Evolutionary conservation across 2,329 filamentous ascomycete genomes (phyloP).

Genomic region (Pleurostoma richardsiae): DNA sequence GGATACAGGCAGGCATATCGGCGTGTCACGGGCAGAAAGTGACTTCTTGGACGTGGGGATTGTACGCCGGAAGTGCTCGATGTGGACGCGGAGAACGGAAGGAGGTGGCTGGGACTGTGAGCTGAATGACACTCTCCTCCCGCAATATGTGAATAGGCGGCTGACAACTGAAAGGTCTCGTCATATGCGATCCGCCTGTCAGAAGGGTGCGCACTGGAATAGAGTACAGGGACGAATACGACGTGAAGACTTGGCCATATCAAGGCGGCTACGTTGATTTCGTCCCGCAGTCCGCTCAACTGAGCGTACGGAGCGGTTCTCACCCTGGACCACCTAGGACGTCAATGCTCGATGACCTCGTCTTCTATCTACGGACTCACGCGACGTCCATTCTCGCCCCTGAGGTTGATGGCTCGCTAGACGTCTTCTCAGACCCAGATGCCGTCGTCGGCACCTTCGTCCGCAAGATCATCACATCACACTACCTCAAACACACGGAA

Average conservation of each 20-base stretch:
- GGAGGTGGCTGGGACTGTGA: constrained; percentile 14
- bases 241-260: constrained; percentile 12
- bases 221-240: constrained; percentile 8
- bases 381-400: constrained; percentile 3
- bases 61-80: constrained; percentile 13
- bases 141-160: not conserved
- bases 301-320: not conserved
- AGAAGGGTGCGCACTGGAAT: constrained; percentile 11
- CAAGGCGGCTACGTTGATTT: constrained; percentile 19
- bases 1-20: constrained; percentile 16
- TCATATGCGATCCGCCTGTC: constrained; percentile 16
- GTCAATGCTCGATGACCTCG: constrained; percentile 15
- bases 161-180: constrained; percentile 6
- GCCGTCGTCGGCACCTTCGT: constrained; percentile 12
- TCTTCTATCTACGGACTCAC: constrained; percentile 15
- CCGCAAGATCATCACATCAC: constrained; percentile 16
- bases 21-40: constrained; percentile 11
- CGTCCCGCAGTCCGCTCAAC: constrained; percentile 12
- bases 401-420: not conserved
- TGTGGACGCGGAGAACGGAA: constrained; percentile 11
- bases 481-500: constrained; percentile 15
- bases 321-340: constrained; percentile 12
- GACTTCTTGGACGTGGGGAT: constrained; percentile 13
- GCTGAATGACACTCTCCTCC: not conserved
- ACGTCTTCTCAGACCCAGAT: constrained; percentile 5